Percentiles rank a stretch among this genome's conserved stretches.
These are phyloP conservation scores for Nannizziopsis barbatae DNA, from an alignment of 2,329 filamentous ascomycete species.

Conservation along the genomic window DNA sequence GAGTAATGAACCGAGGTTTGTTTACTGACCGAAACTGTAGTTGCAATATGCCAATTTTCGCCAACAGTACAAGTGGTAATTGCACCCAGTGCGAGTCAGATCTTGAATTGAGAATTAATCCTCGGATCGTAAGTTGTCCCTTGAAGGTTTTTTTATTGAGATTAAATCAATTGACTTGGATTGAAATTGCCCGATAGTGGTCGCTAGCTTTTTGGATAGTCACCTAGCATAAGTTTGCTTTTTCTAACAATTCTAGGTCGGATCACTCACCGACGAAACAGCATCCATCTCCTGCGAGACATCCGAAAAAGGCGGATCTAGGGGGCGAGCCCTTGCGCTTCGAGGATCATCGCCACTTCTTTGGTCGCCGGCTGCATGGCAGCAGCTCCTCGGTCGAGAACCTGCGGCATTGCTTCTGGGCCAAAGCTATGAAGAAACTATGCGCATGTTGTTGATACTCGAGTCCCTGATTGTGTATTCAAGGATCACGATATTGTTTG, in stretches of 20 bases:
- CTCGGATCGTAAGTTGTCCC: constrained; percentile 13
- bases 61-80: constrained; percentile 26
- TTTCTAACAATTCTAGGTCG: constrained; percentile 11
- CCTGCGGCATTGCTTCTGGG: constrained; percentile 26
- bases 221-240: not conserved
- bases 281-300: constrained; percentile 26
- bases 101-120: constrained; percentile 14
- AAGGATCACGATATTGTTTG: constrained; percentile 15
- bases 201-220: not conserved
- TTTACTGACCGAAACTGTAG: not conserved
- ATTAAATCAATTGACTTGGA: not conserved
- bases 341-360: constrained; percentile 36
- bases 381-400: constrained; percentile 36
- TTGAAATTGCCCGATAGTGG: not conserved
- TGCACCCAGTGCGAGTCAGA: constrained; percentile 14
- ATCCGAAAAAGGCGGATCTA: not conserved
- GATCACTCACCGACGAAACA: constrained; percentile 33
- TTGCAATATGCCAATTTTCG: constrained; percentile 37
- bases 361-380: constrained; percentile 37
- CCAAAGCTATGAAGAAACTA: not conserved
- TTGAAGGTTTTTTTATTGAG: not conserved
- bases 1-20: not conserved
- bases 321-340: constrained; percentile 5
- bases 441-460: constrained; percentile 3
- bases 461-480: constrained; percentile 13